phyloP scores from a whole-genome alignment of 2,329 filamentous ascomycete species.

The Pezicula neosporulosa region DNA sequence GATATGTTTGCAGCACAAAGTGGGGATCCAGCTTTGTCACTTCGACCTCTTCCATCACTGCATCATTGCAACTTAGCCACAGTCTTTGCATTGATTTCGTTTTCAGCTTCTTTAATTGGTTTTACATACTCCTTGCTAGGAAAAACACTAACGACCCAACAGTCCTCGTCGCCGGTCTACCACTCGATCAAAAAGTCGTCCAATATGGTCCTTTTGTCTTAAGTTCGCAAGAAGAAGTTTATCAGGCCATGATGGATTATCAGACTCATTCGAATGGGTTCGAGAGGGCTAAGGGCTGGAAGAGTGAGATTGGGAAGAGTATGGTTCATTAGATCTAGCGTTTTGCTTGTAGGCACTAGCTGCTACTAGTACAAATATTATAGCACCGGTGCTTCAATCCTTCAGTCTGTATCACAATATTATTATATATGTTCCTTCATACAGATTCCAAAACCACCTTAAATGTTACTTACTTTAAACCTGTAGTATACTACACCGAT shows the following conservation, averaged over 20 bases:
- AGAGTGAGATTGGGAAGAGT: conserved; percentile 81
- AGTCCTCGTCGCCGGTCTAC: conserved; percentile 74
- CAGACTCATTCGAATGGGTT: conserved; percentile 73
- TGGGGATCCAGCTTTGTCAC: no score
- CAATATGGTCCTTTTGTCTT: conserved; percentile 88
- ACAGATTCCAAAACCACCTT: no score
- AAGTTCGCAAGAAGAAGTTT: conserved; percentile 66
- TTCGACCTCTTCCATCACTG: no score
- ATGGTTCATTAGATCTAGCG: conserved; percentile 43
- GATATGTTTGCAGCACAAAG: no score
- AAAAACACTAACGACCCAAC: conserved; percentile 10
- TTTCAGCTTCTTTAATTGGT: neutral
- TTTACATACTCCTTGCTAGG: neutral
- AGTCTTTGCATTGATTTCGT: neutral
- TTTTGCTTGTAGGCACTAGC: no score
- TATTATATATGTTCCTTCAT: no score
- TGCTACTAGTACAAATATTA: no score
- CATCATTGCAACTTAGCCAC: no score
- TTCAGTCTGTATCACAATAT: no score
- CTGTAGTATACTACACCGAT: no score
- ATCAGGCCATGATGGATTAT: conserved; percentile 74
- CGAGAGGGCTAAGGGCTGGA: conserved; percentile 74
- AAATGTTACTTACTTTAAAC: no score
- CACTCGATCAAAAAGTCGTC: conserved; percentile 75
- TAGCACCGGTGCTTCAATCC: no score